Percentiles rank a stretch among this genome's conserved stretches.
Conservation (phyloP, 2,329 filamentous ascomycete species). For the Penicillium aurantiogriseum region DNA sequence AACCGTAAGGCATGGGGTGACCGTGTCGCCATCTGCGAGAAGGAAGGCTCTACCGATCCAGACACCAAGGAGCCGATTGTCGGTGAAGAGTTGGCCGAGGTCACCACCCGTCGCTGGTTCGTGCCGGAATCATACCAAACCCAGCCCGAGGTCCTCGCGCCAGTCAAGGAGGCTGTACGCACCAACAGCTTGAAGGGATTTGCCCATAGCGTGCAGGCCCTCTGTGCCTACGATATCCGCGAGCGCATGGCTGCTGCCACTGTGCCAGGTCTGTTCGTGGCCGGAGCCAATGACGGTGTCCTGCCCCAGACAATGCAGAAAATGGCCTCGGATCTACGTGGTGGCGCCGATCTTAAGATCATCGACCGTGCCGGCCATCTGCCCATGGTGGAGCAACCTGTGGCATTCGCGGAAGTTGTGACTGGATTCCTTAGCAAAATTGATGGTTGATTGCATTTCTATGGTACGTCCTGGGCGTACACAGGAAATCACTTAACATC, state of each 20-base stretch:
- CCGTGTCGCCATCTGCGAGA: slow-evolving; percentile 66
- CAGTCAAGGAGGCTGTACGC: slow-evolving; percentile 67
- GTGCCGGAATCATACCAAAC: slow-evolving; percentile 57
- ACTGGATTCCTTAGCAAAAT: slow-evolving; percentile 52
- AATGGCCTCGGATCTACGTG: slow-evolving; percentile 61
- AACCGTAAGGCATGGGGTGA: slow-evolving; percentile 80
- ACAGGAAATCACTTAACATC: neutral
- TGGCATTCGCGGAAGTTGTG: slow-evolving; percentile 65
- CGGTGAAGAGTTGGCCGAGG: slow-evolving; percentile 60
- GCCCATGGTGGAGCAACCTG: slow-evolving; percentile 76
- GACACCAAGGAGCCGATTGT: slow-evolving; percentile 57
- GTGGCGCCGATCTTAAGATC: slow-evolving; percentile 59
- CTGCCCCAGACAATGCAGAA: slow-evolving; percentile 77
- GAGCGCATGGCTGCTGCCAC: slow-evolving; percentile 40
- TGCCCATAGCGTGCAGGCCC: slow-evolving; percentile 71
- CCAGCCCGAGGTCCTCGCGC: slow-evolving; percentile 50
- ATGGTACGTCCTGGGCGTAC: no score
- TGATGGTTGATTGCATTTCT: slow-evolving; percentile 19
- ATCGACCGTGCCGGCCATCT: slow-evolving; percentile 74
- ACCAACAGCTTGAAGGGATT: slow-evolving; percentile 70
- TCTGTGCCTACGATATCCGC: slow-evolving; percentile 54
- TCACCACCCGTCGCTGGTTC: slow-evolving; percentile 78
- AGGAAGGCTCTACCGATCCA: slow-evolving; percentile 42
- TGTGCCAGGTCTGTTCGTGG: slow-evolving; percentile 62
- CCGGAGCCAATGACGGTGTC: slow-evolving; percentile 70